Base-by-base conservation (phyloP, 225 moss, liverwort and hornwort genomes). In the Straminergon stramineum region DNA sequence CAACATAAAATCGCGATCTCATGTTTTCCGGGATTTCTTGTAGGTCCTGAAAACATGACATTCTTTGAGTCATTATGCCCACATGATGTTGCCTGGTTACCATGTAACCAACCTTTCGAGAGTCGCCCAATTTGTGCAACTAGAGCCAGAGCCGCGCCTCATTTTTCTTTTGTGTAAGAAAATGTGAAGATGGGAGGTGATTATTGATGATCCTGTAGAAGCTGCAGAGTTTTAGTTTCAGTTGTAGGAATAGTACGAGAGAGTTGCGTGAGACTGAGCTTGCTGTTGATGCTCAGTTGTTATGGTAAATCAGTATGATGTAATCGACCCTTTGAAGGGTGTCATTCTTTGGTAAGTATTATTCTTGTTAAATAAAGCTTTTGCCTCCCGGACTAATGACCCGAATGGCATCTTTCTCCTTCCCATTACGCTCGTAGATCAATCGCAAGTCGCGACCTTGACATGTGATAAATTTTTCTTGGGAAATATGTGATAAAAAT, bases 81-180 rank as follows among this genome's bases (percentile, higher is more conserved):
- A 31, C 41, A 43, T 31, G 81, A 24, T 58, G 74, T 45, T 60
- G 55, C 27, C 39, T 30, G 30, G 30, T 31, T 32, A 41, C 41
- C 74, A 13, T 19, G 48, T 14, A 55, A 64, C 75, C 63, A 24
- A 74, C 53, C 63, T 73, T 83, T 75, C 64, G 41, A 75, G 75
- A 88, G 56, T 63, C 91, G 89, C 93, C 92, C 89, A 85, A 85
- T 92, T 85, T 89, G 92, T 92, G 90, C 86, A 89, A 89, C 86
- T 27, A 52, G 82, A 87, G 85, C 62, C 79, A 84, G 84, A 89
- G 81, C 88, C 84, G 39, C 81, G 75, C 90, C 90, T 79, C 91
- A 39, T 30, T 84, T 79, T 84, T 31, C 55, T 35, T 52, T n/a
- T 4, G 17, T 58, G 58, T 58, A 79, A 39, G 80, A 41, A 80